Evolutionary conservation across 768 basidiomycete species (phyloP), one percentile per base, ranked within the genome.

Genomic region (Panaeolus papilionaceus): DNA sequence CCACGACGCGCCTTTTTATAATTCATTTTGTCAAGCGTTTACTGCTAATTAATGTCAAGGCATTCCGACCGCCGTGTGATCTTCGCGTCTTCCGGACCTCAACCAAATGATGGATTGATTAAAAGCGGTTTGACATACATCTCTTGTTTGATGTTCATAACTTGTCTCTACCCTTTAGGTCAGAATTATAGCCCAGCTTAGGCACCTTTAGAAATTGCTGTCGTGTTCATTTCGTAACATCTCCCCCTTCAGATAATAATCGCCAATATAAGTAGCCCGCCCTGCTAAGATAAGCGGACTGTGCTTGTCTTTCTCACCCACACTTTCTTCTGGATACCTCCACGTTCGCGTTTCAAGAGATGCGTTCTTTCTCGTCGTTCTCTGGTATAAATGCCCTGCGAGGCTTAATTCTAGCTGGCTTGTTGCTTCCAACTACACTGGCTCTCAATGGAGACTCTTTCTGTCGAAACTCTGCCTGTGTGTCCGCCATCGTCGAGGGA

Each of bases 401-500:
- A 37, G 28, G 54, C 33, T 16, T 58, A 28, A 9, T 58, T 33
- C 28, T 58, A 33, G 54, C 54, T 58, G 33, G 28, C 54, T 58
- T 58, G n/a, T 66, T 76, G 54, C 49, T 76, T 49, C 72, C 74
- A 4, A 44, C 54, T 23, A 65, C 61, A 38, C 63, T 69, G 44
- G 75, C 79, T 6, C 69, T 82, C n/a, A 82, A 80, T 65, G 83
- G 82, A 39, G 85, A 83, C 69, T 80, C 81, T 28, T 79, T 74
- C 67, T 87, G 86, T 66, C 81, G 78, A 39, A 71, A 69, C 9
- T 74, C 79, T 40, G 74, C 87, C 67, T 88, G 86, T 70, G 79
- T 87, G 12, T 82, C 81, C 68, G 86, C 84, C 8, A 83, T 81
- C 2, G 76, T 84, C 7, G 78, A 82, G 47, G 79, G 74, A 45